Base-by-base conservation (phyloP, 2,329 filamentous ascomycete species). In the Aspergillus sp. region DNA sequence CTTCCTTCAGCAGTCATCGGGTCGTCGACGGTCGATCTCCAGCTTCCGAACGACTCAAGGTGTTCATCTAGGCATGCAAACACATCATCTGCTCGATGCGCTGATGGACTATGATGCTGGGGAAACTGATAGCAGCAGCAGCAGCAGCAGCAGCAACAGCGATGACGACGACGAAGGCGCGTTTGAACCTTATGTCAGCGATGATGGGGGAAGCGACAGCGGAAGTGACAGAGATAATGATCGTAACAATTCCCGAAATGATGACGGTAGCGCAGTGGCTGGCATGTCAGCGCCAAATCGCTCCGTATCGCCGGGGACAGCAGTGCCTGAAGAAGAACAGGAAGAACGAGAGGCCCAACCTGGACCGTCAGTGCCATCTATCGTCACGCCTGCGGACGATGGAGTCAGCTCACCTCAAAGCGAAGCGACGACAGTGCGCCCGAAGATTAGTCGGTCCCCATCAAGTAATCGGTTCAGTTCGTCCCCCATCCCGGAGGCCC, bases 1-100 rank as follows among this genome's bases (percentile, higher is more conserved):
- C 48, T 71, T 88, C 34, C 75, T 86, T 1, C 77, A 75, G 49
- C 80, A 77, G 47, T 78, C 80, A 1, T 19, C 7, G 4, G 82
- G 53, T 74, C 77, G 65, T 41, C 70, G 71, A 50, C 66, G 67
- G 29, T 74, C 75, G 3, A 64, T 76, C 6, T 69, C 70, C 12
- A 71, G 73, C 44, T 59, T 76, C 44, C 67, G 65, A 29, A 66
- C 68, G 7, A 66, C 86, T 42, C 82, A 61, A 29, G 53, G 82
- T 3, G 74, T 86, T 26, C 86, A 74, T 53, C 73, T 88, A 51
- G 83, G 84, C 1, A 90, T 91, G 67, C 82, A 83, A 52, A 89
- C 86, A 3, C 85, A 89, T 53, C 80, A 81, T 46, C 68, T 94
- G 2, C 76, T 81, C 6, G 75, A 80, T 47, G 77, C 80, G 27